These are phyloP conservation scores for Cadophora luteo-olivacea DNA, from an alignment of 2,329 filamentous ascomycete genomes.

Conservation along the genomic window DNA sequence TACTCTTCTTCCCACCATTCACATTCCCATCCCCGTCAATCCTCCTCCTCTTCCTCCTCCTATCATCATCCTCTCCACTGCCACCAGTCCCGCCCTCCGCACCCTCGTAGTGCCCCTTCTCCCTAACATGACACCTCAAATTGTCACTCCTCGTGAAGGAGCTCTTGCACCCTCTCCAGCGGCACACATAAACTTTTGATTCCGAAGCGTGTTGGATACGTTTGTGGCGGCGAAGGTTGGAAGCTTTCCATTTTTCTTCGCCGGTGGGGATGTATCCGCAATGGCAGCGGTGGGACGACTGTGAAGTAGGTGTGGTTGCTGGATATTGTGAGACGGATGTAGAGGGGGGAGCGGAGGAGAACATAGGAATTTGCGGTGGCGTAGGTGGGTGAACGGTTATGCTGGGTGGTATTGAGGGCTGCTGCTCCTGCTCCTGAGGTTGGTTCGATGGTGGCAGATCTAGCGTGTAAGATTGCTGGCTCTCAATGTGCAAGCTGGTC, in stretches of 20 bases:
- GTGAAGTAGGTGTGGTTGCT: background rate
- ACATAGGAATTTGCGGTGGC: background rate
- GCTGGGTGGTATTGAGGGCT: background rate
- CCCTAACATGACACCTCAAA: conserved; percentile 36
- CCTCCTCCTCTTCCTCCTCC: background rate
- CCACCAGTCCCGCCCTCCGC: background rate
- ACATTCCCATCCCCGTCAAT: background rate
- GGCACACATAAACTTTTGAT: conserved; percentile 30
- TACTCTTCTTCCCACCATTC: background rate
- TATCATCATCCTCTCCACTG: background rate
- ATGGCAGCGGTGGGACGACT: conserved; percentile 16
- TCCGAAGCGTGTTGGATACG: conserved; percentile 34
- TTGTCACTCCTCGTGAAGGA: conserved; percentile 40
- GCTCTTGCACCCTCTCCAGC: conserved; percentile 32
- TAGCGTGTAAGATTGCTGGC: background rate
- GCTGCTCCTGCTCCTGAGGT: background rate
- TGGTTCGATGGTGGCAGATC: background rate
- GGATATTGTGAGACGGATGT: background rate
- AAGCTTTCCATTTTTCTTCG: conserved; percentile 39
- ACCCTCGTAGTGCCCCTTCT: conserved; percentile 32
- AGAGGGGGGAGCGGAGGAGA: background rate
- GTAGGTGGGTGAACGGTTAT: conserved; percentile 8
- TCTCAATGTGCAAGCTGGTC: conserved; percentile 6
- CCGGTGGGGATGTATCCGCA: conserved; percentile 36
- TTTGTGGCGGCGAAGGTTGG: conserved; percentile 39